Percentiles rank a stretch among this genome's conserved stretches.
Evolutionary conservation across 352 stramenopile species (phyloP).

Genomic region (Phytopythium vexans): DNA sequence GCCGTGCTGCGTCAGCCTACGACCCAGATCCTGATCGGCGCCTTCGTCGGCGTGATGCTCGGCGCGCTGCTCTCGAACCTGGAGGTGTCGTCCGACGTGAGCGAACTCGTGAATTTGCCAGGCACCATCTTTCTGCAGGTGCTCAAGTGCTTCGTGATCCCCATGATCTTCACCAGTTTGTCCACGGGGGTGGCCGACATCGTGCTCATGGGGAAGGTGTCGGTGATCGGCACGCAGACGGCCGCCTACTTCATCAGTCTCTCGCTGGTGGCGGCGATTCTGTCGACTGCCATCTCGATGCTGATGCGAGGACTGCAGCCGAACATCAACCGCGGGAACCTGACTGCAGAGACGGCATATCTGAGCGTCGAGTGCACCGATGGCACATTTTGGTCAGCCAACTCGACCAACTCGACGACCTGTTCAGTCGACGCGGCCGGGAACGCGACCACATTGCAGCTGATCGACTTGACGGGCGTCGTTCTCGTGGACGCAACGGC

Average conservation of each 20-base stretch:
- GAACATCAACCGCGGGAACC: conserved; percentile 5
- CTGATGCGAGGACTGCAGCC: conserved; percentile 2
- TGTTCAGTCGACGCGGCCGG: neutral
- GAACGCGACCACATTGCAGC: conserved; percentile 5
- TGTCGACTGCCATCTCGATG: conserved; percentile 3
- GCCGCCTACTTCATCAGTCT: conserved; percentile 7
- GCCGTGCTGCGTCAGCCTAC: conserved; percentile 18
- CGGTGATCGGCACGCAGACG: conserved; percentile 7
- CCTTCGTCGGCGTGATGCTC: conserved; percentile 17
- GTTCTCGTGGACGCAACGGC: conserved; percentile 1
- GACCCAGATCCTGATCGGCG: conserved; percentile 27
- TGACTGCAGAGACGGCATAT: conserved; percentile 11
- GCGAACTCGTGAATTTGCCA: conserved; percentile 17
- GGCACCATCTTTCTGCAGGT: conserved; percentile 28
- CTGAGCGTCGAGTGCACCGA: conserved; percentile 5
- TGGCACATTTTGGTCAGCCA: conserved; percentile 2
- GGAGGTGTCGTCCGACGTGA: conserved; percentile 15
- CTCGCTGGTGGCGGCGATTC: conserved; percentile 1
- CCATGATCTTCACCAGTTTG: conserved; percentile 16
- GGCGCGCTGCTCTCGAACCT: conserved; percentile 20
- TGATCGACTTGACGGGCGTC: conserved; percentile 6
- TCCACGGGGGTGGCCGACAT: conserved; percentile 7
- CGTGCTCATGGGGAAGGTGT: conserved; percentile 12
- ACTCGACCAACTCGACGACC: neutral
- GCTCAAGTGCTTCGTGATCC: conserved; percentile 34